Evolutionary conservation across 2,329 filamentous ascomycete species (phyloP), one percentile per base, ranked within the genome.

Genomic region (Chrysoporthe puriensis): DNA sequence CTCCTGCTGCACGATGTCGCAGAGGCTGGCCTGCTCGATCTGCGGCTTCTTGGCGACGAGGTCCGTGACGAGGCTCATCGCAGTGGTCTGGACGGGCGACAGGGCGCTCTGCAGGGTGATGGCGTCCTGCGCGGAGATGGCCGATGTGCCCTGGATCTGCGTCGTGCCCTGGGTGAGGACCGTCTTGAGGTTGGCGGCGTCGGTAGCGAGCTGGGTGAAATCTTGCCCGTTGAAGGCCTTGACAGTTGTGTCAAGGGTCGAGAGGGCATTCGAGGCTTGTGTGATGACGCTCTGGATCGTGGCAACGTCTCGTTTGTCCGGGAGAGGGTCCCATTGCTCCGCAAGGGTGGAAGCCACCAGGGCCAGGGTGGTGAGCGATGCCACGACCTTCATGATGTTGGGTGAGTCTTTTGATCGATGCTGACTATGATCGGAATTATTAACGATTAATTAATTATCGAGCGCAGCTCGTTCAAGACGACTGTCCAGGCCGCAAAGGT

Each of bases 1-100:
- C 64, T 75, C 67, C n/a, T 69, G 34, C 61, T 72, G 71, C 57
- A 76, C 72, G 50, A 71, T 67, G 26, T 66, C 68, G 71, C 76
- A 78, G 4, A 75, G 73, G 63, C 71, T 71, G 40, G 74, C 75
- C 66, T 75, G 71, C 66, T 77, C 63, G 59, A 78, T 66, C 16
- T 69, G 66, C n/a, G 67, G n/a, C 71, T 75, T 74, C 72, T 74
- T 73, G 59, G 66, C 54, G 63, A 73, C 71, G 67, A 78, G 73
- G 66, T 73, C 69, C 21, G 67, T 68, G 59, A 72, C 68, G 1
- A 78, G 74, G 57, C 60, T 50, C 71, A 73, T 69, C 13, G 71
- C 73, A 64, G 74, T 71, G 40, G 68, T 69, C 69, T 76, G 74
- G 13, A 78, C 73, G 36, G 62, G 63, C 43, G 64, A 42, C n/a